These are phyloP conservation scores for Alternaria brassicae DNA, from an alignment of 2,329 filamentous ascomycete species.

Conservation along the genomic window DNA sequence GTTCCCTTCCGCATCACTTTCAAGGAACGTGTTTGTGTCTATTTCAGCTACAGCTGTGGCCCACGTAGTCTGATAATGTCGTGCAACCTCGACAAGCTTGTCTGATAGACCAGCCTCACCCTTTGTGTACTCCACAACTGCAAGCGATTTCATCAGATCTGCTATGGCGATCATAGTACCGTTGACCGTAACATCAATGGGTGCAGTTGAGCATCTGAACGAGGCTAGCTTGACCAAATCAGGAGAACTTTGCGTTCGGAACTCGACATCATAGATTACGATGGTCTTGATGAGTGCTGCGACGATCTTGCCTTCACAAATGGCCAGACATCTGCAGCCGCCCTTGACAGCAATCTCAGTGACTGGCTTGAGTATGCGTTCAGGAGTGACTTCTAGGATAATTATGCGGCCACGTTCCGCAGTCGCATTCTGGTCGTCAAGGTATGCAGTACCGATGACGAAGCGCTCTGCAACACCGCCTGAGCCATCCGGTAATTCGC, in stretches of 20 bases:
- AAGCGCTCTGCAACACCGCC: slow-evolving; percentile 74
- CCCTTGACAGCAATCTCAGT: slow-evolving; percentile 75
- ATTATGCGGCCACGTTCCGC: slow-evolving; percentile 76
- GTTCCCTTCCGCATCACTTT: slow-evolving; percentile 88
- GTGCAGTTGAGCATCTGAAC: slow-evolving; percentile 83
- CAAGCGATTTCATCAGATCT: slow-evolving; percentile 92
- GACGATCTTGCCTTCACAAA: slow-evolving; percentile 76
- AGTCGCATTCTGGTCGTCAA: slow-evolving; percentile 65
- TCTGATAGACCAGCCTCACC: slow-evolving; percentile 65
- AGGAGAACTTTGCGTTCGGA: slow-evolving; percentile 61
- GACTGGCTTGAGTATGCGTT: slow-evolving; percentile 75
- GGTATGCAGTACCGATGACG: slow-evolving; percentile 85
- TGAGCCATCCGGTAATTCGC: slow-evolving; percentile 70
- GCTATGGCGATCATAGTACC: slow-evolving; percentile 81
- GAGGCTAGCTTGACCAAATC: slow-evolving; percentile 73
- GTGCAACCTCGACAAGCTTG: slow-evolving; percentile 73
- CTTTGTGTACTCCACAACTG: slow-evolving; percentile 74
- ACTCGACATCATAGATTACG: slow-evolving; percentile 65
- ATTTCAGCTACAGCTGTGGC: slow-evolving; percentile 78
- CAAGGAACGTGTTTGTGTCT: slow-evolving; percentile 76
- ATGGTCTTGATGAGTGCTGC: slow-evolving; percentile 88
- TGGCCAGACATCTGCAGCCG: slow-evolving; percentile 78
- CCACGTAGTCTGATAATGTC: slow-evolving; percentile 85
- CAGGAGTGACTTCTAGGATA: slow-evolving; percentile 80
- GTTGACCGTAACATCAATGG: slow-evolving; percentile 78